Base-by-base conservation (phyloP, 495 filamentous ascomycete genomes). In the Penicillium paradoxum region DNA sequence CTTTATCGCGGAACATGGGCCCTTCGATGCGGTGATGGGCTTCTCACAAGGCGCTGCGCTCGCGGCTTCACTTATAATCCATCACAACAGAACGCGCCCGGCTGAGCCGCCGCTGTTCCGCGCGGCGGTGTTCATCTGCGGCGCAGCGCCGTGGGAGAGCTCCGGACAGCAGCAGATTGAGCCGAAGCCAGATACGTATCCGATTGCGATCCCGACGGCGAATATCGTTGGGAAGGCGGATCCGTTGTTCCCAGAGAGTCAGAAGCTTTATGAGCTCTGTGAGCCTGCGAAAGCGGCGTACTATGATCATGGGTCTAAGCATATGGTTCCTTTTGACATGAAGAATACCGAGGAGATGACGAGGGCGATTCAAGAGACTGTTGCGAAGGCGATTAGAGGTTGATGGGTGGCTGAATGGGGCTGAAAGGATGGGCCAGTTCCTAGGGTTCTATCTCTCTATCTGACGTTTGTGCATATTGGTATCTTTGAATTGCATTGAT, bases 1-100 rank as follows among this genome's bases (percentile, higher is more conserved):
- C n/a, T 57, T 65, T 7, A 68, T 76, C 17, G 51, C 63, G 9
- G 54, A 46, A 3, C 53, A 73, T 14, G 72, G 72, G 6, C 74
- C 74, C n/a, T 78, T 76, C 45, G 74, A 78, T 29, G 74, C 57
- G 2, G 66, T 78, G 7, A 68, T 78, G 48, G 73, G 71, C 7
- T 78, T 76, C 57, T 74, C 71, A 7, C 72, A 78, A 39, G 74
- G 74, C 29, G 73, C 64, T 3, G 70, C 67, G 1, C 63, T 78
- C 0, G 71, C 72, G 7, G 64, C 57, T 5, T 58, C 62, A 2
- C 50, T 76, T 18, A 56, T 79, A 17, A 51, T 61, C 6, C 63
- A 72, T 25, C 67, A 73, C 37, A 63, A 59, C n/a, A 59, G 70
- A 39, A 55, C 46, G 1, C 51, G 71, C 37, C 64, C 67, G 4